These are phyloP conservation scores for Oryza meyeriana DNA, from an alignment of 176 grass and related monocot genomes.

Conservation along the genomic window DNA sequence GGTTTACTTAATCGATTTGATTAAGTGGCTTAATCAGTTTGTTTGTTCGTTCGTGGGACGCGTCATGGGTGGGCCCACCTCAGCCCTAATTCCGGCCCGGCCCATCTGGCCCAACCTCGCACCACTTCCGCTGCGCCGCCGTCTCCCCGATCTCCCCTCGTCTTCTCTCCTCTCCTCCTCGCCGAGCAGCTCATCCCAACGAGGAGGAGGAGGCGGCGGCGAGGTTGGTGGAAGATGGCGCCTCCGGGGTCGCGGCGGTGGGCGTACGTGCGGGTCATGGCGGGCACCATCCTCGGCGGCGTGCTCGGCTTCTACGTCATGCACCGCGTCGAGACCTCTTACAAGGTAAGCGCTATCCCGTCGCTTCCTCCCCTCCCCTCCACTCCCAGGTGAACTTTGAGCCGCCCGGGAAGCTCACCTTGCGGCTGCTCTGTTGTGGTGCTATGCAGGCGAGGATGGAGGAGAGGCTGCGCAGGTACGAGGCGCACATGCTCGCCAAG, in stretches of 20 bases:
- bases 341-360: slow-evolving; percentile 52
- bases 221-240: slow-evolving; percentile 13
- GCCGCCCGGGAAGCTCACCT: neutral
- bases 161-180: too few relatives aligned
- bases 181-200: too few relatives aligned
- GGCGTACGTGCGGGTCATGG: slow-evolving; percentile 65
- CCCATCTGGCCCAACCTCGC: neutral
- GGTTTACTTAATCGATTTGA: neutral
- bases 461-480: slow-evolving; percentile 67
- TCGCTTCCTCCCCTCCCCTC: too few relatives aligned
- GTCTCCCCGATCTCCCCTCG: neutral
- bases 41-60: neutral
- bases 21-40: neutral
- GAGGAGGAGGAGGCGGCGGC: neutral
- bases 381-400: too few relatives aligned
- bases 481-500: slow-evolving; percentile 62
- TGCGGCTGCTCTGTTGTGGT: neutral
- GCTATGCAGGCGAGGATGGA: slow-evolving; percentile 70
- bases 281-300: slow-evolving; percentile 78
- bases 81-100: neutral
- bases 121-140: neutral
- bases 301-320: slow-evolving; percentile 79
- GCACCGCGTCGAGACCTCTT: slow-evolving; percentile 76
- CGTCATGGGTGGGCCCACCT: neutral
- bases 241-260: slow-evolving; percentile 52